Conservation (phyloP, 352 stramenopile species). For the Globisporangium nodosum region DNA sequence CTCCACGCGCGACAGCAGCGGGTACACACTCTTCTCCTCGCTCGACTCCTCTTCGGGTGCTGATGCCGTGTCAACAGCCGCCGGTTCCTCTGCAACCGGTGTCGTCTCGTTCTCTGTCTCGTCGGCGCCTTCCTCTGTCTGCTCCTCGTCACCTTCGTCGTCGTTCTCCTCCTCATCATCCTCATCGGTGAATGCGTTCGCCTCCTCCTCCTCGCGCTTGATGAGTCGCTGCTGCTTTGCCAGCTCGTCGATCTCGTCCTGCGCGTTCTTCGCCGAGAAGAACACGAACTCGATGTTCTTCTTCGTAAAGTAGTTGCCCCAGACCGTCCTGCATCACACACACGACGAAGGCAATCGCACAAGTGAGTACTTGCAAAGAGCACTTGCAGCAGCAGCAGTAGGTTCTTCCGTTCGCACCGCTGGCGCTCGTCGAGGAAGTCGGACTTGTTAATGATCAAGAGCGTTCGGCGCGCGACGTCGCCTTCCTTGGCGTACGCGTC, state of each 20-base stretch:
- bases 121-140: background rate
- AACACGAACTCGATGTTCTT: slow-evolving; percentile 94
- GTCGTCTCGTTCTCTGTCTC: slow-evolving; percentile 2
- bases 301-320: slow-evolving; percentile 93
- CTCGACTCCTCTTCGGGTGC: background rate
- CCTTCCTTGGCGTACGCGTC: slow-evolving; percentile 94
- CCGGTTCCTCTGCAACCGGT: slow-evolving; percentile 11
- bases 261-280: slow-evolving; percentile 96
- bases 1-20: slow-evolving; percentile 66
- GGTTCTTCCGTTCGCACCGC: slow-evolving; percentile 37
- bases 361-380: background rate
- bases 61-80: background rate
- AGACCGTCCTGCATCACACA: slow-evolving; percentile 54
- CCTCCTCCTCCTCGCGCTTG: slow-evolving; percentile 20
- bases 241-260: slow-evolving; percentile 88
- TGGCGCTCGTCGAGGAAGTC: slow-evolving; percentile 95
- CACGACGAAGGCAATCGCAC: background rate
- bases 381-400: background rate
- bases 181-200: slow-evolving; percentile 5
- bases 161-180: slow-evolving; percentile 23
- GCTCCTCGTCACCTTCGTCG: slow-evolving; percentile 6
- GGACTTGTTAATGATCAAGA: slow-evolving; percentile 99
- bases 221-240: slow-evolving; percentile 50
- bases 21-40: slow-evolving; percentile 31
- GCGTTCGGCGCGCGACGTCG: slow-evolving; percentile 79